phyloP scores from a whole-genome alignment of 1,284 basidiomycete genomes.

The Veloboletus limbatus region DNA sequence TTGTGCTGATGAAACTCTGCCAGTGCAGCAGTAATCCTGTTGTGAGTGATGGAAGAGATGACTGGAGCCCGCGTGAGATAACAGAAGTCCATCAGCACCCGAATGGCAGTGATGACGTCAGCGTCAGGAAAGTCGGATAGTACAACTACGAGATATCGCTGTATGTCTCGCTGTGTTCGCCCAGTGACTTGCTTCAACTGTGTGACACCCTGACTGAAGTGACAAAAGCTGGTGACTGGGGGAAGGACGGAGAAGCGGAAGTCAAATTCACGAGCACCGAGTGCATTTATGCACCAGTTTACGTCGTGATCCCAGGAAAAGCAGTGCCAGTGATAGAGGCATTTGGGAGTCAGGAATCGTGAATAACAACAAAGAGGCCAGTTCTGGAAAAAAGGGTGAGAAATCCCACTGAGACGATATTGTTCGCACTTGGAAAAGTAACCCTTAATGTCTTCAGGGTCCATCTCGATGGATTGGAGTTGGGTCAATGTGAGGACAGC shows the following conservation, averaged over 20 bases:
- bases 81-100: conserved; percentile 31
- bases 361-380: background rate
- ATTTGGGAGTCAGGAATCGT: background rate
- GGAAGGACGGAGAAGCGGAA: conserved; percentile 6
- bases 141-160: conserved; percentile 22
- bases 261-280: background rate
- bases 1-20: conserved; percentile 14
- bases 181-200: conserved; percentile 2
- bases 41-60: conserved; percentile 8
- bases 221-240: background rate
- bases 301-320: background rate
- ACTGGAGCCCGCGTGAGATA: background rate
- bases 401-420: conserved; percentile 2
- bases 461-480: conserved; percentile 2
- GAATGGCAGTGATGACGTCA: conserved; percentile 26
- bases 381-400: background rate
- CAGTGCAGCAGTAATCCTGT: background rate
- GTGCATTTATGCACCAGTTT: background rate
- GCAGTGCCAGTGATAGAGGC: background rate
- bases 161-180: background rate
- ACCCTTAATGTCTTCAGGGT: background rate
- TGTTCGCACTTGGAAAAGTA: conserved; percentile 1
- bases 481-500: conserved; percentile 19
- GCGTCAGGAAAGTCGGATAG: conserved; percentile 27
- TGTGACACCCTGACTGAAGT: background rate